These are phyloP conservation scores for Fusarium ramigenum DNA, from an alignment of 2,329 filamentous ascomycete genomes.

Conservation along the genomic window DNA sequence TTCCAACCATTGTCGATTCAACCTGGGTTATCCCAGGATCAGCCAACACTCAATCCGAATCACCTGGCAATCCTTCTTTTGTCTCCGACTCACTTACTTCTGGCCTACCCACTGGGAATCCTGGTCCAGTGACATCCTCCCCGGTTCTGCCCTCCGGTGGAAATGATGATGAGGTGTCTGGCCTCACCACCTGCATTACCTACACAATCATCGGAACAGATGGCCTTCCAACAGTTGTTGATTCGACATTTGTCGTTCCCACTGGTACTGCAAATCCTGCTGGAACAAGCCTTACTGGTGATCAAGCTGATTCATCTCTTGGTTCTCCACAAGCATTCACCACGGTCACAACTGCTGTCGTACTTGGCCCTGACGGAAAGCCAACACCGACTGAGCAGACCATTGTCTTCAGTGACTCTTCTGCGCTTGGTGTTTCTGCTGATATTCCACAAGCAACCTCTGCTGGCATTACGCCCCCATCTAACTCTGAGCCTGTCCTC, in stretches of 20 bases:
- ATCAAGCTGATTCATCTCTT: conserved; percentile 17
- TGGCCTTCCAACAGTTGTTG: conserved; percentile 43
- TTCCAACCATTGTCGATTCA: conserved; percentile 46
- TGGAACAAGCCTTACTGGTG: conserved; percentile 18
- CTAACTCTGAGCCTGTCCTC: conserved; percentile 24
- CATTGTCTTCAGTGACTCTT: conserved; percentile 42
- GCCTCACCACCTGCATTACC: conserved; percentile 45
- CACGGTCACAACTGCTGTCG: conserved; percentile 45
- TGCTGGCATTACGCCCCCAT: conserved; percentile 22
- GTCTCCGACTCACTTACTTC: conserved; percentile 28
- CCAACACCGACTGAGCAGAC: conserved; percentile 47
- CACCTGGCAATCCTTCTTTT: conserved; percentile 34
- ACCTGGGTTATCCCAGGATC: conserved; percentile 45
- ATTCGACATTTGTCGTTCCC: conserved; percentile 45
- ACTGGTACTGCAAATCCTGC: conserved; percentile 34
- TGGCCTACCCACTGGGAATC: conserved; percentile 39
- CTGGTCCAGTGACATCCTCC: conserved; percentile 32
- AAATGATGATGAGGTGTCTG: neutral
- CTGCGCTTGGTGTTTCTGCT: conserved; percentile 32
- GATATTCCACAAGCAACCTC: conserved; percentile 25
- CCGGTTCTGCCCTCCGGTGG: conserved; percentile 8
- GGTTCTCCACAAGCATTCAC: conserved; percentile 33
- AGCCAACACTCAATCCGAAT: conserved; percentile 27
- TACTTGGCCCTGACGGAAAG: conserved; percentile 47
- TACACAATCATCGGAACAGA: conserved; percentile 44